Evolutionary conservation across 2,329 filamentous ascomycete genomes (phyloP).

Genomic region (Coleophoma cylindrospora): DNA sequence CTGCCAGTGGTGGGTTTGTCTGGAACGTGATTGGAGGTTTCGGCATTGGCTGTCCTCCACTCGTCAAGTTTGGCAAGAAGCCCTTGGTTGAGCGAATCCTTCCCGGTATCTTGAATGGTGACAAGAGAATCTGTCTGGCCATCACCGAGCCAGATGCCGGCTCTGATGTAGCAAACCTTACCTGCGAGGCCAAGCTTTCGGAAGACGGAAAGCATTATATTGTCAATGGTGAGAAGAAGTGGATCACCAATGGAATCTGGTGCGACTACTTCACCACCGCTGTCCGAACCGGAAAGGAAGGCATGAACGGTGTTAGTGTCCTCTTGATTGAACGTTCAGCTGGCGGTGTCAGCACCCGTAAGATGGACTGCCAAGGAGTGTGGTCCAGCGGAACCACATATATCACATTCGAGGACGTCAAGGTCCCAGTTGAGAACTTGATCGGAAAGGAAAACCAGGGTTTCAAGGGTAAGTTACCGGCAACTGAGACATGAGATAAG

Average conservation of each 20-base stretch:
- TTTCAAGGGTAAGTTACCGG: slow-evolving; percentile 62
- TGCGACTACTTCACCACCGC: slow-evolving; percentile 96
- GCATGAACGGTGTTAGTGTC: slow-evolving; percentile 90
- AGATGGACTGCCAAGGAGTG: slow-evolving; percentile 98
- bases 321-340: slow-evolving; percentile 84
- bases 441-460: slow-evolving; percentile 98
- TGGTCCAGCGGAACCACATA: slow-evolving; percentile 96
- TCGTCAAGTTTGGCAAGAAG: slow-evolving; percentile 90
- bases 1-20: slow-evolving; percentile 86
- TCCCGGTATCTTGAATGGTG: slow-evolving; percentile 80
- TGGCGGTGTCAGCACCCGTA: slow-evolving; percentile 84
- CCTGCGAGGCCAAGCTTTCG: slow-evolving; percentile 89
- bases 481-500: neutral
- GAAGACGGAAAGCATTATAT: slow-evolving; percentile 99
- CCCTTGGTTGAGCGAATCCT: slow-evolving; percentile 80
- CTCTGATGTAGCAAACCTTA: slow-evolving; percentile 90
- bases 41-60: slow-evolving; percentile 86
- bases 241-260: slow-evolving; percentile 99
- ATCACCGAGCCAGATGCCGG: slow-evolving; percentile 97
- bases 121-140: slow-evolving; percentile 96
- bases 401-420: slow-evolving; percentile 97
- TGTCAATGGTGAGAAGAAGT: slow-evolving; percentile 99
- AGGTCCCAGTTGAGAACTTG: slow-evolving; percentile 98
- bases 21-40: slow-evolving; percentile 98
- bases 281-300: slow-evolving; percentile 79